A percentile compares a stretch with the other conserved stretches of the same genome.
Conservation (phyloP, 352 stramenopile species). For the Phytopythium aichiense region DNA sequence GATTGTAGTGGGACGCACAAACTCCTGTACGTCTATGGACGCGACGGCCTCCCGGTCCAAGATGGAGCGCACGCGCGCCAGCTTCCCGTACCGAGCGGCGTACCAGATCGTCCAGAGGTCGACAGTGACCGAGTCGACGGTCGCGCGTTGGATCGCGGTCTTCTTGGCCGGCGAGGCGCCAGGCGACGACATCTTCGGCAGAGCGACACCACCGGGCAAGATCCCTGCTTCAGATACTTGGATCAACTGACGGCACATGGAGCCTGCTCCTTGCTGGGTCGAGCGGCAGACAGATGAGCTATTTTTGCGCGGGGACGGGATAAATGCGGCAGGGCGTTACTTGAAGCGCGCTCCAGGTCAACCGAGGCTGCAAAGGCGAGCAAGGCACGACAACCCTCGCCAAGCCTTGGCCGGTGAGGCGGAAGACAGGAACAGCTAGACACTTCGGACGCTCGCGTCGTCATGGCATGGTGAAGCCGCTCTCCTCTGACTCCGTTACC, state of each 20-base stretch:
- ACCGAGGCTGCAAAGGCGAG: neutral
- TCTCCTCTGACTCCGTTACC: neutral
- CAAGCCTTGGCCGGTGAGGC: neutral
- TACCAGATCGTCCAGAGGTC: constrained; percentile 79
- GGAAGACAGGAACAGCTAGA: neutral
- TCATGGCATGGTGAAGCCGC: constrained; percentile 3
- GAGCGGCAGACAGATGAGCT: neutral
- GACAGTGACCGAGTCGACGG: constrained; percentile 10
- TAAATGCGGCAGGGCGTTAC: constrained; percentile 5
- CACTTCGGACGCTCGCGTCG: neutral
- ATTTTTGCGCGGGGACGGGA: neutral
- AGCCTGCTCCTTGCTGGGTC: constrained; percentile 10
- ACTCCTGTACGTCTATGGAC: constrained; percentile 51
- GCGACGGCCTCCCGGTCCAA: constrained; percentile 32
- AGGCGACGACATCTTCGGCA: neutral
- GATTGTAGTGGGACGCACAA: constrained; percentile 18
- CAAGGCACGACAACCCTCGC: neutral
- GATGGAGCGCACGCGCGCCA: constrained; percentile 42
- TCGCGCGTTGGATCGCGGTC: constrained; percentile 22
- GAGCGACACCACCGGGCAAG: neutral
- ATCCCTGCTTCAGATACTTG: constrained; percentile 8
- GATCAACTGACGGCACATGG: too few relatives aligned
- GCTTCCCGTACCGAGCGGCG: constrained; percentile 52
- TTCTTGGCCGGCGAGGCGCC: constrained; percentile 8
- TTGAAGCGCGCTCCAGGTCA: neutral